A percentile compares a stretch with the other conserved stretches of the same genome.
phyloP scores from a whole-genome alignment of 139 green algal species.

The Choricystis sp. region DNA sequence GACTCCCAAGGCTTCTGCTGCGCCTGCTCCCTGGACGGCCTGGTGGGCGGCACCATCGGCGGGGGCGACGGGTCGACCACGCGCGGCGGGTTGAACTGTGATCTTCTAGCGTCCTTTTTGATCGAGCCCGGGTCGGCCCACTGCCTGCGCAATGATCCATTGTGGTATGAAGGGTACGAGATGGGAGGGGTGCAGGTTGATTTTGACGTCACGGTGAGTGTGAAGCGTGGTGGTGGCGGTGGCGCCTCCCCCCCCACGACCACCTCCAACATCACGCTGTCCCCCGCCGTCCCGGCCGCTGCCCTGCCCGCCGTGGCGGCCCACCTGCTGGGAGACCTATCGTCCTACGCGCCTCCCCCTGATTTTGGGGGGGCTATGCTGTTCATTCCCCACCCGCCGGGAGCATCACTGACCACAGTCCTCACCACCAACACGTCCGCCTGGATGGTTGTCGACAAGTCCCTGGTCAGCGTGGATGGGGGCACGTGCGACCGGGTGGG shows the following conservation, averaged over 20 bases:
- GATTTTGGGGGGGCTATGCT: constrained; percentile 26
- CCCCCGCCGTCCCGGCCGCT: constrained; percentile 15
- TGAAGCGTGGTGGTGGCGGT: background rate
- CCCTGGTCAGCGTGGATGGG: constrained; percentile 12
- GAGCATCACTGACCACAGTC: background rate
- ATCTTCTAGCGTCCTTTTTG: background rate
- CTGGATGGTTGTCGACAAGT: constrained; percentile 48
- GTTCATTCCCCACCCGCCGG: constrained; percentile 4
- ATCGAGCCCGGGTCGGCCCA: constrained; percentile 26
- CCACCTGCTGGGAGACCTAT: constrained; percentile 48
- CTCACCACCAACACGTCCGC: constrained; percentile 19
- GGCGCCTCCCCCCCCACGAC: background rate
- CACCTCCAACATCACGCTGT: constrained; percentile 26
- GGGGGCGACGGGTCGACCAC: background rate
- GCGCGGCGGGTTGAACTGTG: background rate
- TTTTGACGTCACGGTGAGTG: constrained; percentile 29
- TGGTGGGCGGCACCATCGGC: constrained; percentile 4
- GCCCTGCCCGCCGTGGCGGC: constrained; percentile 12
- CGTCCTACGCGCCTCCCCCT: constrained; percentile 37
- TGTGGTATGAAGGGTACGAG: constrained; percentile 51
- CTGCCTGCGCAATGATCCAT: constrained; percentile 40
- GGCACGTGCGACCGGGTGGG: constrained; percentile 33
- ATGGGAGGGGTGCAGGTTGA: constrained; percentile 25
- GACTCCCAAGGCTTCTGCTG: constrained; percentile 60
- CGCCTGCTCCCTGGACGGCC: constrained; percentile 15